Percentiles rank a stretch among this genome's conserved stretches.
Evolutionary conservation across 78 protist genomes (phyloP).

Genomic region (Tieghemostelium lacteum): DNA sequence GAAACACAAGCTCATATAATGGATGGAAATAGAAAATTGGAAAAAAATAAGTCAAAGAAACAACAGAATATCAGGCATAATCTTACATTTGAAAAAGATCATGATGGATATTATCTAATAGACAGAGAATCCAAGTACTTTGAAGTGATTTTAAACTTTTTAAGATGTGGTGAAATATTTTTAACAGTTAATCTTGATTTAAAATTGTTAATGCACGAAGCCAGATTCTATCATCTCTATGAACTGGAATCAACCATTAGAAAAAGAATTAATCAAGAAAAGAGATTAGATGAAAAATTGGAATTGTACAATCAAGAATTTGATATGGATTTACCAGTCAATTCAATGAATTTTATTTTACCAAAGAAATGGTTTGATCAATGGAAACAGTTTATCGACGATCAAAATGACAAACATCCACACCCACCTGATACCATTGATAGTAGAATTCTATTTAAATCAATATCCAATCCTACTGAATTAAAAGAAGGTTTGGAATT

Average conservation of each 20-base stretch:
- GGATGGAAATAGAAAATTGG: not conserved
- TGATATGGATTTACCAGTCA: not conserved
- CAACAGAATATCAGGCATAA: not conserved
- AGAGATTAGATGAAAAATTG: constrained; percentile 32
- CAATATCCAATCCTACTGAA: not conserved
- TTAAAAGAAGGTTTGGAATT: not conserved
- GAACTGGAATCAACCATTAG: constrained; percentile 28
- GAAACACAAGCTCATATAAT: not conserved
- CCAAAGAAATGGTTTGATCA: constrained; percentile 25
- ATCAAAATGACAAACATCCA: constrained; percentile 8
- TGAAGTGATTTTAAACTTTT: constrained; percentile 39
- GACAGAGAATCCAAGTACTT: constrained; percentile 38
- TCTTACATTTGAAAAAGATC: constrained; percentile 63
- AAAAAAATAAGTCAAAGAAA: not conserved
- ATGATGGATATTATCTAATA: constrained; percentile 52
- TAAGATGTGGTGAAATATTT: constrained; percentile 34
- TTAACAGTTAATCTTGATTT: constrained; percentile 15
- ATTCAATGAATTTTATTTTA: constrained; percentile 3
- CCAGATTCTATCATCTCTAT: constrained; percentile 44
- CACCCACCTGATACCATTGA: constrained; percentile 2
- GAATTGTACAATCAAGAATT: constrained; percentile 15
- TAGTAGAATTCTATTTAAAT: not conserved
- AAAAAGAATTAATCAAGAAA: constrained; percentile 23
- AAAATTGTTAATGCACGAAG: constrained; percentile 6
- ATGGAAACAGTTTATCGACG: constrained; percentile 52